Percentiles rank a stretch among this genome's conserved stretches.
phyloP scores from a whole-genome alignment of 2,329 filamentous ascomycete species.

The Cytospora leucostoma region DNA sequence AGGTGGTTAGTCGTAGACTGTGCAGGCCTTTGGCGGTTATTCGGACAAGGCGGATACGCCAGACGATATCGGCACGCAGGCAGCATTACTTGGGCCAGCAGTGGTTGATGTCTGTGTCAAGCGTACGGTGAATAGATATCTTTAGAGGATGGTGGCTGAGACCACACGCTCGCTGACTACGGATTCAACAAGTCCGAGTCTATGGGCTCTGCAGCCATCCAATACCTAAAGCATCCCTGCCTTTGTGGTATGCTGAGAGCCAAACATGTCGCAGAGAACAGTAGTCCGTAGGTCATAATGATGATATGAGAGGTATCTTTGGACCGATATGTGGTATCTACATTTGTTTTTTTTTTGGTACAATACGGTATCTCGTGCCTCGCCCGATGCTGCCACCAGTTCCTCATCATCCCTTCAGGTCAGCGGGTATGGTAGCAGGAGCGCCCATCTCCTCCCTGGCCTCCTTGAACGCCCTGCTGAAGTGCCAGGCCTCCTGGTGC shows the following conservation, averaged over 20 bases:
- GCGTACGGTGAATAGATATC: slow-evolving; percentile 9
- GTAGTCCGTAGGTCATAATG: neutral
- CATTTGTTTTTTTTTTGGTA: neutral
- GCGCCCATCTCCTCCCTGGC: slow-evolving; percentile 23
- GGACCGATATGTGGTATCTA: neutral
- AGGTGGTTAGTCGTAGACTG: neutral
- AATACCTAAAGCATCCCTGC: neutral
- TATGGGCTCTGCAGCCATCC: neutral
- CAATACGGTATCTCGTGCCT: neutral
- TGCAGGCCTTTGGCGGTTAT: neutral
- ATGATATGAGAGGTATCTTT: neutral
- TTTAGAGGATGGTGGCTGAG: slow-evolving; percentile 4
- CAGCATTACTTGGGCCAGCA: neutral
- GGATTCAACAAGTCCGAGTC: neutral
- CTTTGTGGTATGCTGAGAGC: neutral
- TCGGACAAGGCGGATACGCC: neutral
- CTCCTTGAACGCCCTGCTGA: neutral
- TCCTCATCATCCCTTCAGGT: neutral
- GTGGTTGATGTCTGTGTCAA: slow-evolving; percentile 1
- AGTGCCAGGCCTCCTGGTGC: neutral
- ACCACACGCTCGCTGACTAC: neutral
- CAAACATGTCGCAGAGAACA: neutral
- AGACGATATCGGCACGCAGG: neutral
- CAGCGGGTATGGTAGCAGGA: neutral
- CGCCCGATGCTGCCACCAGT: neutral